Base-by-base conservation (phyloP, 1,284 basidiomycete genomes). In the Fomitiporia mediterranea region DNA sequence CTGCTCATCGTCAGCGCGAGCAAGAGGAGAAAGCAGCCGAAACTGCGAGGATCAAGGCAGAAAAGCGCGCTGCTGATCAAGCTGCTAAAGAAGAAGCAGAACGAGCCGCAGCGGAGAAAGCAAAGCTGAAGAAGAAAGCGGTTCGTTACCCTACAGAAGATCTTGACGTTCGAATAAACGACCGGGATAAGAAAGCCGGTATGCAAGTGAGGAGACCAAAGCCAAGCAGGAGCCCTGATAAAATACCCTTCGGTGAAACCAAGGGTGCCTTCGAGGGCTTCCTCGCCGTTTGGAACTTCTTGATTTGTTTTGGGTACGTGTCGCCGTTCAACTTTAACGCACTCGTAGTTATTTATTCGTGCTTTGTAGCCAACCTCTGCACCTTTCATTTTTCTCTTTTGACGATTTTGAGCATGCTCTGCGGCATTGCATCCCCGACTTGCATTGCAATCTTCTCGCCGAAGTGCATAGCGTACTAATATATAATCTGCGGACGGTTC, bases 381-480 rank as follows among this genome's bases (percentile, higher is more conserved):
- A 88, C 60, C 72, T 99, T 8, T 96, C 95, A n/a, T 75, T 86
- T 8, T 93, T 98, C 68, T 89, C 93, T 0, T 76, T 98, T 64
- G 97, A 99, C 69, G 97, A 98, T 64, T 93, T 90, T 67, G 94
- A 96, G 67, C 81, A 86, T 59, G 88, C 94, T 0, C 74, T 99
- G 27, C 84, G 86, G 51, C 96, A 99, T 69, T 76, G 79, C 13
- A 74, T 81, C 51, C 65, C 74, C 35, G 90, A 92, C 32, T 79
- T 85, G 2, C 78, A 85, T 0, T 94, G 93, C 64, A 67, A 79
- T 32, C 76, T 99, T 40, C 78, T 98, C 38, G 83, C 83, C 52
- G 97, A 98, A 70, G 80, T 97, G 35, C 95, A 99, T 69, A 86
- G 90, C 0, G 82, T 83, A 0, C 81, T 99, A 38, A 86, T 98